These are phyloP conservation scores for Gynochthodes officinalis DNA, from an alignment of 257 asterid genomes.

Conservation along the genomic window DNA sequence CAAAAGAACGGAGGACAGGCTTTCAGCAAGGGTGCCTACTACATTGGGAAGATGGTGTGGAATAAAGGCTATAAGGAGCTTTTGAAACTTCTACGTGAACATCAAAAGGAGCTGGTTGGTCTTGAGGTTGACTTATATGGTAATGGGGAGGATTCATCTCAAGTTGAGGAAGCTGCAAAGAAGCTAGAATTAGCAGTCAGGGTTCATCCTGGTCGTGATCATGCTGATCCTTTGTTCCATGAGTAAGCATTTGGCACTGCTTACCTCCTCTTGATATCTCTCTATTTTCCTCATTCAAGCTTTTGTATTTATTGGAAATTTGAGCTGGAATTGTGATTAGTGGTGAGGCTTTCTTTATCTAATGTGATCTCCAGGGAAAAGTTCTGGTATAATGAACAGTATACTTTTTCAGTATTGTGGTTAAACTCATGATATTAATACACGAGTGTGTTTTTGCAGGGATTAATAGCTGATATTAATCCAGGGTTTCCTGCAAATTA, in stretches of 20 bases:
- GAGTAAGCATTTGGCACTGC: constrained; percentile 51
- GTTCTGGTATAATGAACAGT: background rate
- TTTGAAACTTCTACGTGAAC: constrained; percentile 63
- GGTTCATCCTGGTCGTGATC: constrained; percentile 95
- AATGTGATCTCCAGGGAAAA: no score
- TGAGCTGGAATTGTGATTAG: background rate
- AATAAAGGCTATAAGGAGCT: constrained; percentile 94
- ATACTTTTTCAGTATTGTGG: no score
- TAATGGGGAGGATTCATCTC: constrained; percentile 85
- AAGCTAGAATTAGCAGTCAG: constrained; percentile 59
- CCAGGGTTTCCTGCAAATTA: background rate
- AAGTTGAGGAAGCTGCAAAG: constrained; percentile 65
- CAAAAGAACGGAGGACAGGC: constrained; percentile 44
- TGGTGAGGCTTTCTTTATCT: background rate
- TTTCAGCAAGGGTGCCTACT: constrained; percentile 84
- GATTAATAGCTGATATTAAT: no score
- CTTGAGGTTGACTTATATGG: constrained; percentile 88
- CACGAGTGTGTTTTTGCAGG: no score
- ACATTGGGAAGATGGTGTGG: constrained; percentile 97
- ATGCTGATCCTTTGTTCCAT: constrained; percentile 84
- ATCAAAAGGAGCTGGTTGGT: constrained; percentile 71
- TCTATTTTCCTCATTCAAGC: background rate
- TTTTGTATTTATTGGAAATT: background rate
- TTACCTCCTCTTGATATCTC: background rate
- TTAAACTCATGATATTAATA: no score